phyloP scores from a whole-genome alignment of 2,329 filamentous ascomycete genomes.

The Fusarium coffeatum region DNA sequence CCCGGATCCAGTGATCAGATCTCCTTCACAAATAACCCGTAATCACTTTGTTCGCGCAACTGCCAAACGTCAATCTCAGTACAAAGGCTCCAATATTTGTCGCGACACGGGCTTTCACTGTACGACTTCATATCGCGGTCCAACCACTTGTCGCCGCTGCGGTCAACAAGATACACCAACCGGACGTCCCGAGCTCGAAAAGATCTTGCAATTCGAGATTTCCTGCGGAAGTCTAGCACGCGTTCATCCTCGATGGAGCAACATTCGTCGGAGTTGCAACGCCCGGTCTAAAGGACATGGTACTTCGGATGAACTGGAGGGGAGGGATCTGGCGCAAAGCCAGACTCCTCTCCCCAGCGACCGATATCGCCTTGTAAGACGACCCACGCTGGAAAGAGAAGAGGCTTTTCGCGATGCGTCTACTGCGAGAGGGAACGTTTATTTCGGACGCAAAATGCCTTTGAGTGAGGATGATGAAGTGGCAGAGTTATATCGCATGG shows the following conservation, averaged over 20 bases:
- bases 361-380: conserved; percentile 48
- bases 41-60: conserved; percentile 50
- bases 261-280: conserved; percentile 19
- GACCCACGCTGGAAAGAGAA: conserved; percentile 59
- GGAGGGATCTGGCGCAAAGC: conserved; percentile 51
- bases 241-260: conserved; percentile 24
- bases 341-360: conserved; percentile 54
- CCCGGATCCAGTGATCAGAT: conserved; percentile 18
- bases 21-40: conserved; percentile 37
- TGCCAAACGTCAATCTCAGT: conserved; percentile 48
- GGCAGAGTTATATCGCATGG: conserved; percentile 58
- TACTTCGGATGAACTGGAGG: conserved; percentile 48
- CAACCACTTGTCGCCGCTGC: conserved; percentile 26
- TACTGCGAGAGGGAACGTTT: conserved; percentile 51
- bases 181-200: conserved; percentile 41
- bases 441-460: conserved; percentile 39
- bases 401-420: conserved; percentile 59
- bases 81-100: conserved; percentile 32
- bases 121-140: conserved; percentile 17
- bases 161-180: conserved; percentile 18
- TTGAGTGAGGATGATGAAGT: conserved; percentile 52
- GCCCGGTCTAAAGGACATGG: conserved; percentile 20
- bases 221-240: conserved; percentile 6
- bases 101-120: conserved; percentile 41
- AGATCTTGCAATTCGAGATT: conserved; percentile 32